Evolutionary conservation across 441 rosid genomes (phyloP).

Genomic region (Adansonia madagascariensis): DNA sequence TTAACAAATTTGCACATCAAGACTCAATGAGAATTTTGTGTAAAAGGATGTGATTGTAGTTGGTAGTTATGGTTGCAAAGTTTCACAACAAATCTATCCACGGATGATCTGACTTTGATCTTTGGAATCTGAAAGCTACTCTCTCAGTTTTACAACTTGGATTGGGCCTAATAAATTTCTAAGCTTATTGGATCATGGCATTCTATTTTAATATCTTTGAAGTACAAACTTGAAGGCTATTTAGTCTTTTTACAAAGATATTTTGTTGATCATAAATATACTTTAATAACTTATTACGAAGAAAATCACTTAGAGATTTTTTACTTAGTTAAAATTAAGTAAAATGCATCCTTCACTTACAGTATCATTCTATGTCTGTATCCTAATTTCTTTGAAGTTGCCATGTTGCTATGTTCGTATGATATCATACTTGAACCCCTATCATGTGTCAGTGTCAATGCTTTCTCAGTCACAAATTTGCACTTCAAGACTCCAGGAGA

Average conservation of each 20-base stretch:
- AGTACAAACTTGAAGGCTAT: not conserved
- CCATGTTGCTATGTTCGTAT: not conserved
- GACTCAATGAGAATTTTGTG: too few relatives aligned
- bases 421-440: not conserved
- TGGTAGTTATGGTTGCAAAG: too few relatives aligned
- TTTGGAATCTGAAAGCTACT: too few relatives aligned
- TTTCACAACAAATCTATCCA: too few relatives aligned
- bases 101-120: too few relatives aligned
- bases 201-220: not conserved
- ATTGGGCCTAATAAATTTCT: not conserved
- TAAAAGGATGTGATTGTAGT: too few relatives aligned
- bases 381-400: not conserved
- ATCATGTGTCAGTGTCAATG: not conserved
- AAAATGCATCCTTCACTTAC: not conserved
- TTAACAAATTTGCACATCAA: too few relatives aligned
- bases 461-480: not conserved
- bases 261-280: not conserved
- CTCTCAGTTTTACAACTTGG: too few relatives aligned
- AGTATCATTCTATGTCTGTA: not conserved
- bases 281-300: not conserved
- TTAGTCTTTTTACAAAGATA: not conserved
- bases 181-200: not conserved
- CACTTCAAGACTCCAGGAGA: constrained; percentile 6
- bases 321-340: not conserved
- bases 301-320: not conserved